These are phyloP conservation scores for Beverwykella pulmonaria DNA, from an alignment of 495 filamentous ascomycete genomes.

Conservation along the genomic window DNA sequence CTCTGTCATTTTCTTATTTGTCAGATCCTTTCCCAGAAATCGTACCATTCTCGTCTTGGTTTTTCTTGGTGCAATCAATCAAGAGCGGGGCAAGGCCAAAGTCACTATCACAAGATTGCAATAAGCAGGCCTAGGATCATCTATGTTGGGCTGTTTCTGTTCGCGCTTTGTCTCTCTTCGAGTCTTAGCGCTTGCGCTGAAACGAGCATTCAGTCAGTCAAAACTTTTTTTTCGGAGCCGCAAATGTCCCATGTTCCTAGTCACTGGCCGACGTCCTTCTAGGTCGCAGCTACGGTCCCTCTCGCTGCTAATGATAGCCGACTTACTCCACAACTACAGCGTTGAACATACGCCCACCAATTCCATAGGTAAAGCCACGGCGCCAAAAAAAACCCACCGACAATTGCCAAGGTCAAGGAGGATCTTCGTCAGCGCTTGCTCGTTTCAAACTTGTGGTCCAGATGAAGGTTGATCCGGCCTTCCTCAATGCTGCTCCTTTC, in stretches of 20 bases:
- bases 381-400: too few relatives aligned
- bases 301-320: too few relatives aligned
- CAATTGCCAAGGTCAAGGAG: neutral
- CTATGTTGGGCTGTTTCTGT: neutral
- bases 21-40: neutral
- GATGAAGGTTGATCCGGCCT: neutral
- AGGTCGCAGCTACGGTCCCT: too few relatives aligned
- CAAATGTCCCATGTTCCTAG: too few relatives aligned
- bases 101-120: neutral
- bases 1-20: neutral
- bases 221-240: neutral
- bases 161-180: neutral
- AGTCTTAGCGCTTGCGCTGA: neutral
- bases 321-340: too few relatives aligned
- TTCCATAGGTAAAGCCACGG: too few relatives aligned
- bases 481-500: too few relatives aligned
- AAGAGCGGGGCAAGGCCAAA: neutral
- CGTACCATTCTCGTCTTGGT: conserved; percentile 9
- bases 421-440: neutral
- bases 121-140: neutral
- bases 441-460: neutral
- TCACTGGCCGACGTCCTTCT: too few relatives aligned
- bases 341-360: too few relatives aligned
- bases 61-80: conserved; percentile 2
- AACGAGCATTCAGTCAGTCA: neutral